Evolutionary conservation across 108 stramenopile species (phyloP), one percentile per base, ranked within the genome.

Genomic region (Cyclotella cryptica): DNA sequence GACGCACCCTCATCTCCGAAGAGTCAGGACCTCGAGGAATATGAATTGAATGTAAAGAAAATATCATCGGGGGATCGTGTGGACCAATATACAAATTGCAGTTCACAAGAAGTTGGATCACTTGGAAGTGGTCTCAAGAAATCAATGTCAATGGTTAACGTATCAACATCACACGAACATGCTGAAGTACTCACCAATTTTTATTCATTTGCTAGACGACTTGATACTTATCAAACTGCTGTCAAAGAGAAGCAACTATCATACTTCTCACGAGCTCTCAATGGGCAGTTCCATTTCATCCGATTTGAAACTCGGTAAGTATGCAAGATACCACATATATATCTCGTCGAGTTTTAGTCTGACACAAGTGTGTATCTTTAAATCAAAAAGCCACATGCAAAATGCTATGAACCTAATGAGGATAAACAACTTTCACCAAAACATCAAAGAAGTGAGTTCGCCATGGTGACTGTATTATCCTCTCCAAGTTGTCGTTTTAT

Each of bases 261-360:
- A 11, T 96, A 97, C 72, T 95, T 96, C 85, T 94, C 91, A 24
- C 82, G 92, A 54, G 87, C 85, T 44, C 85, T 99, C 10, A 96
- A 95, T 26, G 99, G 98, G 7, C 88, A 85, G 45, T 88, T 99
- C 22, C 98, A 99, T 74, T 99, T 99, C 71, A 85, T 99, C 44
- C 95, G 86, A 26, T 99, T 98, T 75, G 98, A 99, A 84, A 98
- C 98, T 14, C 91, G 65, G 65, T 66, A 27, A 65, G 63, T 10
- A 54, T n/a, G 15, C 21, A 54, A 21, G 26, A 27, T 26, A 21
- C 24, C 5, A 14, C 1, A 27, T 58, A 13, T 13, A 27, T 21
- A 27, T 21, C 17, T 58, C 5, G 1, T 28, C 24, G 21, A 58
- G 26, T 24, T 21, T 26, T 15, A 39, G 2, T 29, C 29, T 61